Evolutionary conservation across 139 green algal genomes (phyloP), one percentile per base, ranked within the genome.

Genomic region (Astrephomene gubernaculifera): DNA sequence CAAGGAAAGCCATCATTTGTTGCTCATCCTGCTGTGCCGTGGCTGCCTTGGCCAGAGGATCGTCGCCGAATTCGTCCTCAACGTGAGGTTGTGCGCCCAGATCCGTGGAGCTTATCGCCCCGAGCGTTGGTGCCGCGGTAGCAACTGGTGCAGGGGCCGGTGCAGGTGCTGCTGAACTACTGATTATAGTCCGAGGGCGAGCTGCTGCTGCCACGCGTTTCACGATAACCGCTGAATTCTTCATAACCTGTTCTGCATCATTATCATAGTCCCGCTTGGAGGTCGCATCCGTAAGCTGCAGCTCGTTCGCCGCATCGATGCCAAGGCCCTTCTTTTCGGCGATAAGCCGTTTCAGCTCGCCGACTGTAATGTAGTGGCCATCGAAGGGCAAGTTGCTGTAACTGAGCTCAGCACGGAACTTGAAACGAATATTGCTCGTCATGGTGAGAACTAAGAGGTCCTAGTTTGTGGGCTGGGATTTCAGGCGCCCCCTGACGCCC

Each of bases 331-430:
- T 94, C 74, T 96, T 96, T 43, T 94, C 87, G 3, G 95, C 94
- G 45, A 97, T 95, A 14, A 96, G 79, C 2, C 90, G 90, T 86
- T 96, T 97, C 27, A 97, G 86, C 81, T 98, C 95, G 35, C 90
- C 89, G 4, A 96, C 93, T 43, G 87, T 93, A 9, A 98, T 92
- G 43, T 96, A 94, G 64, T 91, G 82, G 38, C 95, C 95, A 35
- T 96, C 92, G 84, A 98, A 98, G 0, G 54, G 67, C 17, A 98
- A 83, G 2, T 73, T 87, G 35, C 96, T 92, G 82, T 91, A 90
- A 1, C 69, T 73, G 22, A 93, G 91, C 39, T 83, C 76, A 5
- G 87, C 84, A 49, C 92, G 91, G 84, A 97, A 96, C 87, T 96
- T 95, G 81, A 95, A 96, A 27, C 89, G 82, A n/a, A 97, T 86